Percentiles rank a stretch among this genome's conserved stretches.
These are phyloP conservation scores for Isoetes taiwanensis DNA, from an alignment of 75 land plant species.

Conservation along the genomic window DNA sequence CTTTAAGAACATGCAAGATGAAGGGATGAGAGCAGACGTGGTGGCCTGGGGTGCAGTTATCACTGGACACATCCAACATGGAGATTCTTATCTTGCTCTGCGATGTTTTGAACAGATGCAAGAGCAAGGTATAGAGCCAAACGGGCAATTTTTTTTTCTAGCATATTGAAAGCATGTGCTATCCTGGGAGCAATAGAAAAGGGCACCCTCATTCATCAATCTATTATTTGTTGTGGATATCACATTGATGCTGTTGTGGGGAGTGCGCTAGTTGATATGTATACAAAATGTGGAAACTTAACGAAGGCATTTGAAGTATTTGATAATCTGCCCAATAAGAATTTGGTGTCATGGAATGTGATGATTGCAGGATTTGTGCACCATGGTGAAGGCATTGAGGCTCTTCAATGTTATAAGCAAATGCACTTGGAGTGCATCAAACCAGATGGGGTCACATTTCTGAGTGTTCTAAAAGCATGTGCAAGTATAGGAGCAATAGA, in stretches of 20 bases:
- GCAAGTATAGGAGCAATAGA: too few relatives aligned
- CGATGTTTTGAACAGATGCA: conserved; percentile 3
- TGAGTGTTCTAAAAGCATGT: too few relatives aligned
- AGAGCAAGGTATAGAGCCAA: conserved; percentile 6
- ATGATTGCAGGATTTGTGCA: too few relatives aligned
- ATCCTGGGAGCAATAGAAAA: neutral
- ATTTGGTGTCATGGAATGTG: too few relatives aligned
- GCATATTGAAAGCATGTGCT: conserved; percentile 8
- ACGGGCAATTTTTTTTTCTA: too few relatives aligned
- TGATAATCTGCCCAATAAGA: conserved; percentile 2
- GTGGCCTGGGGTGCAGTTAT: conserved; percentile 22
- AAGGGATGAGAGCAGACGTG: too few relatives aligned
- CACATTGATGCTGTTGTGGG: conserved; percentile 10
- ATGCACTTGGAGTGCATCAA: too few relatives aligned
- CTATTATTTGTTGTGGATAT: neutral
- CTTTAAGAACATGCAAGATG: too few relatives aligned
- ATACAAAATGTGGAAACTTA: conserved; percentile 9
- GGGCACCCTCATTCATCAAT: conserved; percentile 10
- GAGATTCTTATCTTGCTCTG: conserved; percentile 11
- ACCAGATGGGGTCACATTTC: too few relatives aligned
- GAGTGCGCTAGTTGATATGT: conserved; percentile 14
- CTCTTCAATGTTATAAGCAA: too few relatives aligned
- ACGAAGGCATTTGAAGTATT: neutral
- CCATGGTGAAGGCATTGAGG: too few relatives aligned
- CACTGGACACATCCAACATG: conserved; percentile 14